Conservation (phyloP, 805 yeast genomes). For the Candida orba region DNA sequence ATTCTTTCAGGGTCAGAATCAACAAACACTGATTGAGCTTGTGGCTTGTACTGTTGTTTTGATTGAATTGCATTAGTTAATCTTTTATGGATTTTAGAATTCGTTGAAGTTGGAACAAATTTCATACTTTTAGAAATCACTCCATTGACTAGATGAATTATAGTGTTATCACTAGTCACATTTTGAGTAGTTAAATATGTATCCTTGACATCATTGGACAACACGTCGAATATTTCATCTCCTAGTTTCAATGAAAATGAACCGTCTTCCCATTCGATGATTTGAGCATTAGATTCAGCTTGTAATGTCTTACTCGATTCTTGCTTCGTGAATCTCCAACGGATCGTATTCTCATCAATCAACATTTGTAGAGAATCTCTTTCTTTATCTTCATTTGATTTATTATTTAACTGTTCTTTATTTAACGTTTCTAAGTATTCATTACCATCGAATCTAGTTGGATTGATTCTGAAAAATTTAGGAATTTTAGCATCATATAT, state of each 20-base stretch:
- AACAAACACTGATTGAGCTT: slow-evolving; percentile 33
- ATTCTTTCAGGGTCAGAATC: slow-evolving; percentile 63
- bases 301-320: slow-evolving; percentile 40
- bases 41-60: slow-evolving; percentile 27
- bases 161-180: slow-evolving; percentile 1
- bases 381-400: slow-evolving; percentile 37
- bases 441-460: slow-evolving; percentile 81
- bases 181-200: slow-evolving; percentile 58
- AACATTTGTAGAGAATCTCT: slow-evolving; percentile 56
- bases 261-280: slow-evolving; percentile 94
- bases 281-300: slow-evolving; percentile 84
- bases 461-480: slow-evolving; percentile 72
- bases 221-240: slow-evolving; percentile 76
- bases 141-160: slow-evolving; percentile 37
- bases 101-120: slow-evolving; percentile 86
- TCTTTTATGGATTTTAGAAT: slow-evolving; percentile 72
- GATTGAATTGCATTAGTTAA: slow-evolving; percentile 61
- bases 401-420: slow-evolving; percentile 28
- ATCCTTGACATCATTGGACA: slow-evolving; percentile 57
- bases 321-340: slow-evolving; percentile 89
- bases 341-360: slow-evolving; percentile 73
- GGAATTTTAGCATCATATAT: slow-evolving; percentile 62
- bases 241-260: slow-evolving; percentile 81
- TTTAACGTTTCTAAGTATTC: slow-evolving; percentile 46
- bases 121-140: slow-evolving; percentile 57